These are phyloP conservation scores for Dioszegia crocea DNA, from an alignment of 768 basidiomycete genomes.

Conservation along the genomic window DNA sequence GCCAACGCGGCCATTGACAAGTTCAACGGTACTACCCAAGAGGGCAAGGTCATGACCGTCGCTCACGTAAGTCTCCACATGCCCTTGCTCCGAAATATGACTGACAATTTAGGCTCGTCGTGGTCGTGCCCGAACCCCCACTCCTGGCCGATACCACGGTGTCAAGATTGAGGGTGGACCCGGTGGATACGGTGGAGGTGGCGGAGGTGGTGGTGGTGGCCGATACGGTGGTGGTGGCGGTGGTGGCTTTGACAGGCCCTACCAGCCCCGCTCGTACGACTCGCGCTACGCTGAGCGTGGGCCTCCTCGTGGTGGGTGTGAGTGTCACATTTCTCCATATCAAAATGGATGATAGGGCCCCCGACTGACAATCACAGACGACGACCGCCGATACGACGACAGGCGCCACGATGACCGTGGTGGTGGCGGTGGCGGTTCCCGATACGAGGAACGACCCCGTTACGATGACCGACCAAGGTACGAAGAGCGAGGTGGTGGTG, in stretches of 20 bases:
- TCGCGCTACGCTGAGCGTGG: slow-evolving; percentile 70
- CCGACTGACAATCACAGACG: slow-evolving; percentile 42
- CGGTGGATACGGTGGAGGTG: slow-evolving; percentile 58
- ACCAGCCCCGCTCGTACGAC: slow-evolving; percentile 89
- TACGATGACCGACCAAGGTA: slow-evolving; percentile 53
- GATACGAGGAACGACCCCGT: slow-evolving; percentile 39
- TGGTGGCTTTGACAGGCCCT: slow-evolving; percentile 62
- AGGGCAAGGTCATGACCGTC: slow-evolving; percentile 82
- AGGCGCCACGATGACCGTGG: slow-evolving; percentile 50
- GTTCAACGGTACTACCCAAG: slow-evolving; percentile 74
- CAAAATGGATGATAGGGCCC: not conserved
- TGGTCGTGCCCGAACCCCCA: slow-evolving; percentile 55
- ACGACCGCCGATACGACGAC: slow-evolving; percentile 54
- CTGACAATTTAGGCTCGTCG: slow-evolving; percentile 43
- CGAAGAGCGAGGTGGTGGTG: slow-evolving; percentile 52
- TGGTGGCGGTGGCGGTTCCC: slow-evolving; percentile 52
- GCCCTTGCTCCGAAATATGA: not conserved
- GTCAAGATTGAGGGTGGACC: slow-evolving; percentile 53
- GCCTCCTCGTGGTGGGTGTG: slow-evolving; percentile 51
- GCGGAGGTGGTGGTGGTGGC: slow-evolving; percentile 18
- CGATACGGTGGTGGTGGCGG: slow-evolving; percentile 16
- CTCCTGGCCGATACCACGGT: slow-evolving; percentile 76
- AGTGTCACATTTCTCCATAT: not conserved
- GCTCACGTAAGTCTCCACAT: slow-evolving; percentile 58
- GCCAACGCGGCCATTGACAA: slow-evolving; percentile 86